phyloP scores from a whole-genome alignment of 331 rosid genomes.

The Stylosanthes scabra region DNA sequence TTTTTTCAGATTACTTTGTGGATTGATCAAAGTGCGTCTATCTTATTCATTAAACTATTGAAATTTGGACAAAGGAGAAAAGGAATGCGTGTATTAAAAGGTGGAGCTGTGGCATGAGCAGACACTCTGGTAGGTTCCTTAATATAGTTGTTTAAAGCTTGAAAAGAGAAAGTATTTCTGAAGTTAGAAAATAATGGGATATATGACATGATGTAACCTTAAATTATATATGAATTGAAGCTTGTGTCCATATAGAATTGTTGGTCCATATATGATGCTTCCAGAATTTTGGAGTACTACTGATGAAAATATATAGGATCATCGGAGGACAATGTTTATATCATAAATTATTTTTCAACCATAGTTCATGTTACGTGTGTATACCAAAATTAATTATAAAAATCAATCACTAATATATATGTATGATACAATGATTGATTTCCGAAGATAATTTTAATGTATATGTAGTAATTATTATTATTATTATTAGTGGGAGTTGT shows the following conservation, averaged over 20 bases:
- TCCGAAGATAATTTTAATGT: no score
- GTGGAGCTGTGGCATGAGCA: constrained; percentile 9
- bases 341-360: no score
- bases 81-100: constrained; percentile 38
- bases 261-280: not conserved
- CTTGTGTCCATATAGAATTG: not conserved
- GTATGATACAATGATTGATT: no score
- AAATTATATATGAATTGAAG: not conserved
- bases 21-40: constrained; percentile 53
- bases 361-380: no score
- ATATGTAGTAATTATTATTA: not conserved
- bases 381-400: no score
- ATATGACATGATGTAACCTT: constrained; percentile 3
- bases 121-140: constrained; percentile 47
- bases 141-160: constrained; percentile 18
- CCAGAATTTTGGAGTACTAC: not conserved
- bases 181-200: constrained; percentile 31
- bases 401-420: no score
- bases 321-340: not conserved
- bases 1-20: constrained; percentile 54
- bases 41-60: constrained; percentile 23
- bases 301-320: not conserved
- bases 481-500: not conserved
- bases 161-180: not conserved
- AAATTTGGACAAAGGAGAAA: constrained; percentile 23